These are phyloP conservation scores for Marasmius fiardii DNA, from an alignment of 1,284 basidiomycete genomes.

Conservation along the genomic window DNA sequence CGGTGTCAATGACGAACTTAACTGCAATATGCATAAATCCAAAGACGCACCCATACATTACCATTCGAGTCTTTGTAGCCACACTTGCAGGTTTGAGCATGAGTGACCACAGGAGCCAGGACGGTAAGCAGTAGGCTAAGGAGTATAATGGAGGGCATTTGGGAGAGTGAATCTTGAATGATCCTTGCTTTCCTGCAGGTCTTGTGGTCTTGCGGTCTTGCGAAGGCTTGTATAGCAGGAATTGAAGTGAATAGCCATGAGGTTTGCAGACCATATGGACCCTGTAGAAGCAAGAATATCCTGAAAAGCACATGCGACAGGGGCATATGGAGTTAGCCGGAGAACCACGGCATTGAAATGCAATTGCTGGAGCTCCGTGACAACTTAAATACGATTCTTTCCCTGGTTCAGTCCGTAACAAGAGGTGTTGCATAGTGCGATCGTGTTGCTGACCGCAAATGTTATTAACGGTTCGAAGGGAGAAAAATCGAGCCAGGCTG, in stretches of 20 bases:
- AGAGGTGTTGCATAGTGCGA: no score
- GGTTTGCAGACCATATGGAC: not conserved
- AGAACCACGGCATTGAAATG: not conserved
- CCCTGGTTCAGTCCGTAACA: no score
- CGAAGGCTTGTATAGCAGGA: no score
- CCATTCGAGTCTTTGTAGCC: constrained; percentile 13
- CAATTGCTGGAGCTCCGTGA: not conserved
- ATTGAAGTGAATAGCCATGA: not conserved
- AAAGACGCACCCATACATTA: constrained; percentile 11
- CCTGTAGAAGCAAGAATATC: not conserved
- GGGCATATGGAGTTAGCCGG: not conserved
- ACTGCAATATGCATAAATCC: no score
- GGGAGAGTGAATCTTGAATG: not conserved
- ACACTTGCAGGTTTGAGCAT: constrained; percentile 13
- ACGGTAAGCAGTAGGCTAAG: not conserved
- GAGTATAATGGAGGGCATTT: not conserved
- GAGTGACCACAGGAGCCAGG: not conserved
- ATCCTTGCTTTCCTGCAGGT: no score
- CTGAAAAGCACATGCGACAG: not conserved
- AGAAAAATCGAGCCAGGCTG: no score
- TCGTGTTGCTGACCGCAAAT: no score
- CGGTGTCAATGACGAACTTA: not conserved
- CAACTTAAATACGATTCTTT: no score
- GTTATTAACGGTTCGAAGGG: no score
- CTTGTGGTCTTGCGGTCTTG: no score